A percentile compares a stretch with the other conserved stretches of the same genome.
These are phyloP conservation scores for Pyrus hybrid DNA, from an alignment of 331 rosid genomes.

Conservation along the genomic window DNA sequence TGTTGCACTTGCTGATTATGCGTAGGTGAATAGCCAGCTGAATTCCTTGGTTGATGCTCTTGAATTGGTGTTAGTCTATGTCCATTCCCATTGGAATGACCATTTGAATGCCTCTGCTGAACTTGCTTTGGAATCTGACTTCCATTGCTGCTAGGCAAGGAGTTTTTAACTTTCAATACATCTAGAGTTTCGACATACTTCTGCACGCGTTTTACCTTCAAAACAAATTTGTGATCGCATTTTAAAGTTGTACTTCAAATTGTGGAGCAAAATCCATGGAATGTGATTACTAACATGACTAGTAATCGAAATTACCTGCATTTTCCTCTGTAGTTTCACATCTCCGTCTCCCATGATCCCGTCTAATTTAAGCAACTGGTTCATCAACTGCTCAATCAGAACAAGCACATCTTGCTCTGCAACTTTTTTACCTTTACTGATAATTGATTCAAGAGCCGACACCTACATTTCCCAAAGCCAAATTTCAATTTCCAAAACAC, in stretches of 20 bases:
- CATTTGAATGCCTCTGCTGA: conserved; percentile 45
- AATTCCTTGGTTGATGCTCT: conserved; percentile 36
- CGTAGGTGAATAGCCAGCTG: conserved; percentile 17
- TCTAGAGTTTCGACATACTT: conserved; percentile 88
- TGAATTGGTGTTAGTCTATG: conserved; percentile 35
- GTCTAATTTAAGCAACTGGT: conserved; percentile 77
- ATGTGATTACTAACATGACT: background rate
- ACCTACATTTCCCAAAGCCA: conserved; percentile 44
- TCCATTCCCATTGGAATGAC: conserved; percentile 35
- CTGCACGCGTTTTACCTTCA: conserved; percentile 90
- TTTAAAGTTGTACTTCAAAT: background rate
- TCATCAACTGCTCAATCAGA: conserved; percentile 80
- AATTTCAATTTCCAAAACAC: conserved; percentile 5
- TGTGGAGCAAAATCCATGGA: background rate
- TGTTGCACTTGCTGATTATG: conserved; percentile 12
- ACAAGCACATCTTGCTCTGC: conserved; percentile 64
- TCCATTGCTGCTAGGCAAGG: conserved; percentile 34
- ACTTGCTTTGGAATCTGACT: conserved; percentile 24
- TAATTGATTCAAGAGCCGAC: conserved; percentile 70
- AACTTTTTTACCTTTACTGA: conserved; percentile 70
- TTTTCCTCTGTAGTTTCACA: conserved; percentile 89
- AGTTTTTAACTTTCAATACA: conserved; percentile 63
- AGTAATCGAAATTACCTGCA: conserved; percentile 51
- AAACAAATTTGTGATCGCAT: background rate
- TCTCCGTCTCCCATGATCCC: conserved; percentile 81